Percentiles rank a stretch among this genome's conserved stretches.
These are phyloP conservation scores for Mentha longifolia DNA, from an alignment of 257 asterid species.

Conservation along the genomic window DNA sequence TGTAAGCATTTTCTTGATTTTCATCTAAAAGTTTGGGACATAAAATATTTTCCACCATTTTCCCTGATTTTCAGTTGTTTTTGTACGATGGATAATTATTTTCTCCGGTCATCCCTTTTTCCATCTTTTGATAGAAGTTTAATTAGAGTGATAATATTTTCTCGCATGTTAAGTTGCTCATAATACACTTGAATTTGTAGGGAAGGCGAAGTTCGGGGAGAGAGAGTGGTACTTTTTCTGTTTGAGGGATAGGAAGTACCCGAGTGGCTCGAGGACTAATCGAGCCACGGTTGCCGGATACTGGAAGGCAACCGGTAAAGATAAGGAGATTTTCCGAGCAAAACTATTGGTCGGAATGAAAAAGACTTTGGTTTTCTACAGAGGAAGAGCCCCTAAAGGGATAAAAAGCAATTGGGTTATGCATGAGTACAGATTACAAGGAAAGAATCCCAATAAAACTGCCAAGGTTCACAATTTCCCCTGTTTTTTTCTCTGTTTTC, in stretches of 20 bases:
- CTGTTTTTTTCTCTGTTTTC: too few relatives aligned
- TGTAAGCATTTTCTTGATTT: slow-evolving; percentile 43
- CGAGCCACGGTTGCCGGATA: slow-evolving; percentile 73
- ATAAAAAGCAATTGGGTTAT: slow-evolving; percentile 70
- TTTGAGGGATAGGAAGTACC: slow-evolving; percentile 63
- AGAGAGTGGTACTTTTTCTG: slow-evolving; percentile 78
- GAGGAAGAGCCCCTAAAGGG: slow-evolving; percentile 77
- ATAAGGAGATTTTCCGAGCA: slow-evolving; percentile 57
- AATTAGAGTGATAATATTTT: too few relatives aligned
- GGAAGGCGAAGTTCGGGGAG: slow-evolving; percentile 78
- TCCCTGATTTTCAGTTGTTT: too few relatives aligned
- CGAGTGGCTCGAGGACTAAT: slow-evolving; percentile 66
- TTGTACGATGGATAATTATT: too few relatives aligned
- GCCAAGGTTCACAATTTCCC: slow-evolving; percentile 40
- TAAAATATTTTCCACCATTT: too few relatives aligned
- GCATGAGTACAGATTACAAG: slow-evolving; percentile 73
- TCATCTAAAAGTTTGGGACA: too few relatives aligned
- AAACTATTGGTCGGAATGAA: slow-evolving; percentile 67
- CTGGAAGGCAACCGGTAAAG: slow-evolving; percentile 86
- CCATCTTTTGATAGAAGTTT: too few relatives aligned
- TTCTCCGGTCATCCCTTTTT: too few relatives aligned
- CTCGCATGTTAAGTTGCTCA: too few relatives aligned
- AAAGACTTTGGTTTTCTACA: slow-evolving; percentile 69
- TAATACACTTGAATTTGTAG: too few relatives aligned
- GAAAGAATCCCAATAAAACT: slow-evolving; percentile 37